A percentile compares a stretch with the other conserved stretches of the same genome.
Conservation (phyloP, 225 moss, liverwort and hornwort genomes). For the Bryoerythrophyllum caledonicum region DNA sequence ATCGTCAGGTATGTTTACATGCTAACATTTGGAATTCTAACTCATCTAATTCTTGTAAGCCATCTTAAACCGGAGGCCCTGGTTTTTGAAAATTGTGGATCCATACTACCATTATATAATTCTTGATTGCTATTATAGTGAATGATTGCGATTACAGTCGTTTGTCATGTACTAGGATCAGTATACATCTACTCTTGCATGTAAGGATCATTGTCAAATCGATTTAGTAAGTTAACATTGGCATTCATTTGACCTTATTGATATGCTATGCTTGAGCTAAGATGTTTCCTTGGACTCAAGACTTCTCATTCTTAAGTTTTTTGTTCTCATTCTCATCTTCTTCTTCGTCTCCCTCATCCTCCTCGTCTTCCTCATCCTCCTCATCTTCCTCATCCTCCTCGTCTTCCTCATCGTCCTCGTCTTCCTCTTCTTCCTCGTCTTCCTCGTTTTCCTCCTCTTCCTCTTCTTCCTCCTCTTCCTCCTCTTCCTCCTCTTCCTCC, state of each 20-base stretch:
- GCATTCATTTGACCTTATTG: neutral
- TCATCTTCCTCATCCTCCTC: accelerated
- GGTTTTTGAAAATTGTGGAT: conserved; percentile 18
- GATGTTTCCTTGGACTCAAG: no score
- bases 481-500: neutral
- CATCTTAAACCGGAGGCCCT: neutral
- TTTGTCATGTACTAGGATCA: neutral
- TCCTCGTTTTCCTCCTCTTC: neutral
- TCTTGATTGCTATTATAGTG: neutral
- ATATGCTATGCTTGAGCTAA: neutral
- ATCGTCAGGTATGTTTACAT: neutral
- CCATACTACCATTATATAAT: neutral
- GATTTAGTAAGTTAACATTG: neutral
- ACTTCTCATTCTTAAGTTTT: neutral
- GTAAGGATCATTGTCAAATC: neutral
- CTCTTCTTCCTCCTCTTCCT: accelerated
- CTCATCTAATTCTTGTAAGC: neutral
- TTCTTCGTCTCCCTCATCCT: accelerated
- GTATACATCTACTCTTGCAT: neutral
- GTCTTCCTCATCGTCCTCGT: neutral
- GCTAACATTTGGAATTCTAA: no score
- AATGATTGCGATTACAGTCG: no score
- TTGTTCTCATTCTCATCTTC: neutral
- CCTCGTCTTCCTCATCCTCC: accelerated
- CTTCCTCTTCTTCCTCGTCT: neutral